Evolutionary conservation across 2,329 filamentous ascomycete species (phyloP), one percentile per base, ranked within the genome.

Genomic region (Diaporthe aspalathi): DNA sequence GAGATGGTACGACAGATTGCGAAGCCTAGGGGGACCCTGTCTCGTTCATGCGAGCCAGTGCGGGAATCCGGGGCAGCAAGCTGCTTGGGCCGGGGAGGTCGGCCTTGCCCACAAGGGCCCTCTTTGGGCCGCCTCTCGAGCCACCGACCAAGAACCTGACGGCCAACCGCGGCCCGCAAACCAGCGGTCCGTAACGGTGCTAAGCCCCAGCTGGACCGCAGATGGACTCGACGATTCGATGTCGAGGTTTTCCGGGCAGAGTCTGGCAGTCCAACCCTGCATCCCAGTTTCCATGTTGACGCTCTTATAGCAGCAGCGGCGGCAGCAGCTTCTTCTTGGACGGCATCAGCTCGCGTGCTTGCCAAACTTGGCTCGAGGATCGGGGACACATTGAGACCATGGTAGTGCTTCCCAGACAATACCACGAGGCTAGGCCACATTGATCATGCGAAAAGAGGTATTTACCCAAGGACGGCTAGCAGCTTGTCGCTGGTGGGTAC

Each of bases 21-120:
- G 50, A 52, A 60, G 38, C 52, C 63, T 71, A 65, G 49, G 71
- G 71, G 63, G 22, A n/a, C 62, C 71, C 56, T 68, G 62, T 68
- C 63, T 54, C 24, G 16, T 68, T 45, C 35, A 73, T 73, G 71
- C 71, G 70, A 52, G 57, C 47, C 66, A 43, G 60, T 57, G 67
- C 63, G 72, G 50, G 67, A 73, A 73, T 73, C 72, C 67, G 72
- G 72, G 72, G 72, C 70, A 72, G 45, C 35, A 65, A 70, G 43
- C 63, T 62, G 56, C 54, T 67, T 43, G 54, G 70, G 50, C 71
- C 71, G 63, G 71, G 71, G 69, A 66, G 47, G 47, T 72, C 60
- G 70, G 69, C 62, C 38, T 40, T 43, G 38, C 60, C 60, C 60
- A 65, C 32, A 24, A 63, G 56, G 50, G 50, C 50, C 62, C 47